Evolutionary conservation across 176 grass and related monocot genomes (phyloP).

Genomic region (Zoysia pacifica): DNA sequence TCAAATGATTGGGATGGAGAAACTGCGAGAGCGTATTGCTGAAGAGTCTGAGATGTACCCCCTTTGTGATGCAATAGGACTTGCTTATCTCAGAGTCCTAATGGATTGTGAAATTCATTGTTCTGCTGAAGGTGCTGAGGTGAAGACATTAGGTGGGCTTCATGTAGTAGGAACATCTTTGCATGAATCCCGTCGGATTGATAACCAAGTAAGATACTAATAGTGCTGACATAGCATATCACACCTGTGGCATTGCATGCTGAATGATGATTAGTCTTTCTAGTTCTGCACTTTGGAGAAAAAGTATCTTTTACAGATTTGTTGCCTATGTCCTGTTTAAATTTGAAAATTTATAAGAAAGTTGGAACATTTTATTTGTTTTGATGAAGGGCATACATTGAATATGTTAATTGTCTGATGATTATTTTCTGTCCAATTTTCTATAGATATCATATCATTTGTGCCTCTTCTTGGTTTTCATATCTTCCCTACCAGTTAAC

Average conservation of each 20-base stretch:
- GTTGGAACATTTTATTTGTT: not conserved
- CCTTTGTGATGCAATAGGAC: constrained; percentile 66
- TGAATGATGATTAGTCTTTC: too few species aligned
- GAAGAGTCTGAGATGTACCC: constrained; percentile 68
- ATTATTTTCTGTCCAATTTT: not conserved
- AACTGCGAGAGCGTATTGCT: constrained; percentile 64
- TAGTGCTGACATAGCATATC: constrained; percentile 22
- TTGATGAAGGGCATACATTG: constrained; percentile 2
- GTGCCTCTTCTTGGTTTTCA: not conserved
- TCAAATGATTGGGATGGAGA: constrained; percentile 62
- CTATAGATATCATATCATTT: not conserved
- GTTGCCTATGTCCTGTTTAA: not conserved
- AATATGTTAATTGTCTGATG: constrained; percentile 15
- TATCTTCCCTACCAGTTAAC: not conserved
- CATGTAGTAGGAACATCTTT: constrained; percentile 97
- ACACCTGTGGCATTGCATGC: not conserved
- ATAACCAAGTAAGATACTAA: constrained; percentile 84
- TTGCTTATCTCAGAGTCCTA: constrained; percentile 76
- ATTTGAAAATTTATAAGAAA: not conserved
- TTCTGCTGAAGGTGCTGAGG: constrained; percentile 73
- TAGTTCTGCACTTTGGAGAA: not conserved
- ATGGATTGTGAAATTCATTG: constrained; percentile 87
- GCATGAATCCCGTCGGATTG: constrained; percentile 92
- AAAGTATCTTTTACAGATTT: constrained; percentile 7
- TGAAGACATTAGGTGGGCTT: constrained; percentile 92